Conservation (phyloP, 2,329 filamentous ascomycete species). For the Neopestalotiopsis rosae region DNA sequence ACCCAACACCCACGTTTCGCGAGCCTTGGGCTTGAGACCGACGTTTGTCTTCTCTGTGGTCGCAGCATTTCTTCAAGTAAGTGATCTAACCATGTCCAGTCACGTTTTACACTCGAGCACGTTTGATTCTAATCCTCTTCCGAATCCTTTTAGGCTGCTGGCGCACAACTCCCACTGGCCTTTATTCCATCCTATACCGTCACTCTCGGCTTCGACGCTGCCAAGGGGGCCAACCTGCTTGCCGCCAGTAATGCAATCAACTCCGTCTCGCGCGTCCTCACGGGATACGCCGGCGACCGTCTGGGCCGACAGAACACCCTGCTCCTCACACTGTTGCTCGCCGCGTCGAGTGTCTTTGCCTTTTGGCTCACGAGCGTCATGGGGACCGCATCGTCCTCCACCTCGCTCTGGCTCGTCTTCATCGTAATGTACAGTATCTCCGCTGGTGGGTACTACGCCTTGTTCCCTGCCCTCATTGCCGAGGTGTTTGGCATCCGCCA, state of each 20-base stretch:
- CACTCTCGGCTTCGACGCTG: conserved; percentile 45
- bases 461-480: conserved; percentile 52
- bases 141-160: conserved; percentile 43
- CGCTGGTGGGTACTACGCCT: conserved; percentile 49
- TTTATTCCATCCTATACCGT: conserved; percentile 55
- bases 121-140: background rate
- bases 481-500: conserved; percentile 53
- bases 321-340: conserved; percentile 43
- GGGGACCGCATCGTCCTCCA: conserved; percentile 31
- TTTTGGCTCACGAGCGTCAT: conserved; percentile 42
- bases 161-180: conserved; percentile 50
- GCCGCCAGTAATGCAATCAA: conserved; percentile 52
- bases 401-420: conserved; percentile 45
- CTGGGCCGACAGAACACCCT: conserved; percentile 54
- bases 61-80: conserved; percentile 44
- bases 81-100: conserved; percentile 12
- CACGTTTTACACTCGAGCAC: too few relatives aligned
- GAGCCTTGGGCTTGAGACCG: conserved; percentile 41
- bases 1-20: conserved; percentile 43
- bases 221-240: conserved; percentile 47
- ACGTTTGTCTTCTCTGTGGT: conserved; percentile 47
- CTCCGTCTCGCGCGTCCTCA: conserved; percentile 46
- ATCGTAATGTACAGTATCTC: conserved; percentile 48
- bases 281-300: conserved; percentile 51
- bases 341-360: conserved; percentile 41